These are phyloP conservation scores for Oryza coarctata DNA, from an alignment of 176 grass and related monocot genomes.

Conservation along the genomic window DNA sequence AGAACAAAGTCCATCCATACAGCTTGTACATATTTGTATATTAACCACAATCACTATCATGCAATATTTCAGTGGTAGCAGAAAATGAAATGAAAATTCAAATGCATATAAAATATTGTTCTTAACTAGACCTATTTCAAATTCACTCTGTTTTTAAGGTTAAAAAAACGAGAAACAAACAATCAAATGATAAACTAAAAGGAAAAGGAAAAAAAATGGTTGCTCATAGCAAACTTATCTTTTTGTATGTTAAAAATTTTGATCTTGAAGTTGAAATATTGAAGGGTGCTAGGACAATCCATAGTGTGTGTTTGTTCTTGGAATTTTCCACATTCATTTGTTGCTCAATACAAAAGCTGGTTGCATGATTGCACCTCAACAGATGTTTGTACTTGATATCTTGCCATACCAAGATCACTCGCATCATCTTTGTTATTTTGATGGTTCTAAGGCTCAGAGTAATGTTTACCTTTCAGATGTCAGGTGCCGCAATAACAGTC, in stretches of 20 bases:
- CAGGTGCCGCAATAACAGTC: constrained; percentile 53
- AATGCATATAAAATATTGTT: not conserved
- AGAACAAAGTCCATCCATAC: constrained; percentile 10
- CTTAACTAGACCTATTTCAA: not conserved
- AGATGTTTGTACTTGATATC: not conserved
- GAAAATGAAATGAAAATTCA: not conserved
- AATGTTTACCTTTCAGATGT: constrained; percentile 49
- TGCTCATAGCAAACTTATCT: not conserved
- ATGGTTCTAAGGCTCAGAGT: not conserved
- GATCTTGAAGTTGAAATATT: not conserved
- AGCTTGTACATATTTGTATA: not conserved
- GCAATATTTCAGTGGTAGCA: not conserved
- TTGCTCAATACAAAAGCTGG: not conserved
- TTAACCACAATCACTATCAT: not conserved
- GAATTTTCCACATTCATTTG: not conserved
- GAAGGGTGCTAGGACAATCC: not conserved
- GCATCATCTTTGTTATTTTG: not conserved
- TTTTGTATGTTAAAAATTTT: not conserved
- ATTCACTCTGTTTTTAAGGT: not conserved
- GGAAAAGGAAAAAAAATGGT: not conserved
- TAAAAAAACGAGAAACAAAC: not conserved
- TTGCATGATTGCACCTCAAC: not conserved
- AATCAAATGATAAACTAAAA: not conserved
- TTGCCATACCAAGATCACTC: not conserved
- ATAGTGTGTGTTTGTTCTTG: no score